Base-by-base conservation (phyloP, 768 basidiomycete genomes). In the Coprinopsis sp. region DNA sequence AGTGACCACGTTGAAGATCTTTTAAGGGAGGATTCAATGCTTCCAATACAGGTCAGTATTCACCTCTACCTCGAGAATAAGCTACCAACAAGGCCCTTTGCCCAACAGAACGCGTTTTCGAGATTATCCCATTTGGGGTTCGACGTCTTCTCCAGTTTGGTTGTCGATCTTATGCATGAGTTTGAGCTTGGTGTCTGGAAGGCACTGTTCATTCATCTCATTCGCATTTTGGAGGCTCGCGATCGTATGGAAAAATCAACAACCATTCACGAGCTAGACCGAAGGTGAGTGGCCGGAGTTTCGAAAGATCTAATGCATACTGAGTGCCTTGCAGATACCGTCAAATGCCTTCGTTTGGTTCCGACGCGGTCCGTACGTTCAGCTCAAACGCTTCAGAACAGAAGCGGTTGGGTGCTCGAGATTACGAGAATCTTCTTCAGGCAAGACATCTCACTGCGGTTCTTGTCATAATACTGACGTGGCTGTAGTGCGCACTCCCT, bases 361-460 rank as follows among this genome's bases (percentile, higher is more conserved):
- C 41, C 7, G 50, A 49, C 2, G 46, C 58, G 0, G 69, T 70
- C 8, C 51, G 58, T 0, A 28, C 44, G 3, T 68, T 69, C 37
- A 37, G 41, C 7, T 38, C 42, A 0, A 63, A 62, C 41, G 52
- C 63, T 0, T 58, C 61, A 0, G 55, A 62, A 4, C 51, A 64
- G 53, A 54, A 56, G 27, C 53, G 65, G 7, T 44, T 57, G 6
- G 58, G 58, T 4, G 67, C 63, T 14, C 46, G 58, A 1, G 62
- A 69, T 39, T 69, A 59, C 23, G 63, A 68, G 29, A 61, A 70
- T 19, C 38, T 68, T 5, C 54, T 69, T 0, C 65, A 69, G 56
- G 68, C 58, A 47, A 43, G 14, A 11, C 12, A 14, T 19, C 23
- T 11, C 39, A 37, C 39, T 18, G 7, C 21, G 2, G 23, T 27